Evolutionary conservation across 2,329 filamentous ascomycete species (phyloP), one percentile per base, ranked within the genome.

Genomic region (Alternaria metachromatica): DNA sequence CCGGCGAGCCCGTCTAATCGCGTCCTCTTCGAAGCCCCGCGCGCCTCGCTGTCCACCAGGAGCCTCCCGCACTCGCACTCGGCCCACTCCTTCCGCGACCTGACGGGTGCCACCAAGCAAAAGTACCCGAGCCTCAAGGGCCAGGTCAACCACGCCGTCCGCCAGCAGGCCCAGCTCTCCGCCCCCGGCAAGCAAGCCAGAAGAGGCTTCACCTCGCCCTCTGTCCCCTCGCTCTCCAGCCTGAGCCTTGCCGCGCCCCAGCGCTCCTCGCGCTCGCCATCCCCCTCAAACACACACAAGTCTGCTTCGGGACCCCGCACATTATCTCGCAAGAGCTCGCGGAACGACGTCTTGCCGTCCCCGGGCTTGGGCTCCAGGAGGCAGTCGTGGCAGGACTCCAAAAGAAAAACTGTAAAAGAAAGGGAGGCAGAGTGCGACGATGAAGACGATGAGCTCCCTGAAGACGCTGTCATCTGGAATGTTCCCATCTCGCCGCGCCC

Each of bases 361-460:
- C 69, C 72, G 49, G 67, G 68, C 23, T 58, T 73, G 64, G 66
- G 56, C 41, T 86, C 54, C 54, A 74, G 75, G 65, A 83, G 88
- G 48, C 78, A 81, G 63, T 84, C 82, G 49, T 94, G 91, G 91
- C 90, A 93, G 77, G 86, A 89, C 0, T 87, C 83, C 48, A 69
- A 72, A 30, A 85, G 90, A 61, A 95, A 93, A 78, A 88, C 90
- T 0, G 84, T 87, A 1, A 82, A 89, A 63, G 88, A 94, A 72
- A 83, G 93, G 56, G 92, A 96, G 76, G 87, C 88, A 58, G 92
- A 95, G 75, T 94, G 93, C 70, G 91, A 94, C 69, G 90, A 94
- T 58, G 89, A 88, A 58, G 76, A 75, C 49, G 88, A 92, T 65
- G 85, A 87, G 61, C 90, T 96, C 28, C 92, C 92, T 0, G 92